A percentile compares a stretch with the other conserved stretches of the same genome.
Conservation (phyloP, 176 grass and related monocot genomes). For the Dactylis glomerata region DNA sequence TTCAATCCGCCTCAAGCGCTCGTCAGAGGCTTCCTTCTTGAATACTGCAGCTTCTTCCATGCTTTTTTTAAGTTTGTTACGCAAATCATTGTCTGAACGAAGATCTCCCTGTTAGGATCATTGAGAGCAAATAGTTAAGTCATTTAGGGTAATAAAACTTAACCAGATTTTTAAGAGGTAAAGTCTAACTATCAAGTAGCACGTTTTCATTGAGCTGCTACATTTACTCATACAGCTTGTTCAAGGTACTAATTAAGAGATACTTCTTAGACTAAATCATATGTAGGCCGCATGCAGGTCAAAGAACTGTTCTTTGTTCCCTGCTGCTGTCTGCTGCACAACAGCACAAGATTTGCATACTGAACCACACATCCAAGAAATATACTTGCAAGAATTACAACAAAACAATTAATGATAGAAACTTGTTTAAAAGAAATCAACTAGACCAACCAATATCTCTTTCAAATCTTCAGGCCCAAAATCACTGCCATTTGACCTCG, state of each 20-base stretch:
- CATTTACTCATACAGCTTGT: not conserved
- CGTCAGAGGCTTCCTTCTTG: constrained; percentile 41
- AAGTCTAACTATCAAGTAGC: not conserved
- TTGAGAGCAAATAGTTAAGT: constrained; percentile 10
- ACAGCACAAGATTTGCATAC: not conserved
- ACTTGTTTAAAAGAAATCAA: not conserved
- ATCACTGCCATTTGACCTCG: constrained; percentile 22
- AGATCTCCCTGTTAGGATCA: constrained; percentile 33
- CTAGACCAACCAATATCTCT: constrained; percentile 29
- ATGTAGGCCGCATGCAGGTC: not conserved
- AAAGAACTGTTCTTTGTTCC: not conserved
- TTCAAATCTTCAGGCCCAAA: constrained; percentile 12
- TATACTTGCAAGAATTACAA: not conserved
- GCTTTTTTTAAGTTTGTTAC: constrained; percentile 21
- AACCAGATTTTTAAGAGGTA: not conserved
- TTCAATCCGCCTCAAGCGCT: constrained; percentile 49
- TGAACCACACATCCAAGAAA: not conserved
- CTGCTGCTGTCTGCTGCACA: not conserved
- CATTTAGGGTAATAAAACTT: constrained; percentile 9
- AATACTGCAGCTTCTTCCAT: constrained; percentile 29
- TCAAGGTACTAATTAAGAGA: not conserved
- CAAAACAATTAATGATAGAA: not conserved
- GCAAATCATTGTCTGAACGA: constrained; percentile 2
- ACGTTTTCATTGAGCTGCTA: not conserved
- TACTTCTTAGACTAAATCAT: not conserved